phyloP scores from a whole-genome alignment of 371 early-diverging fungal species.

The Paraphysoderma sedebokerense region DNA sequence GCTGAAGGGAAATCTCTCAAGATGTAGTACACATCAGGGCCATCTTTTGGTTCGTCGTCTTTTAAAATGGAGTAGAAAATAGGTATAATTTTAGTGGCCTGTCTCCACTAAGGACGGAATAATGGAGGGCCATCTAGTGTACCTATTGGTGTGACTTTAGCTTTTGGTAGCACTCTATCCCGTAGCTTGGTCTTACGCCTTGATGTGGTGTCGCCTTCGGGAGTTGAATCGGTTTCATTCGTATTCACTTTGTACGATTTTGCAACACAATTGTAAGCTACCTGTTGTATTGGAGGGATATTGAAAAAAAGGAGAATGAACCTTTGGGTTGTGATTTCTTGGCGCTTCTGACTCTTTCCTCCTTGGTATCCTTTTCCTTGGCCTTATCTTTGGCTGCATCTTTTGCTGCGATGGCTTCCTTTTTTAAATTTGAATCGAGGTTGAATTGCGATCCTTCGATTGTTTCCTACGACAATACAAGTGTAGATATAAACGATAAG shows the following conservation, averaged over 20 bases:
- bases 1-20: background rate
- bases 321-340: too few relatives aligned
- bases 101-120: background rate
- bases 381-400: background rate
- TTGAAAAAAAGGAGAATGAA: too few relatives aligned
- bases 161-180: background rate
- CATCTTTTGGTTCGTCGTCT: constrained; percentile 4
- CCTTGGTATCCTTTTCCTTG: constrained; percentile 1
- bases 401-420: background rate
- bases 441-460: too few relatives aligned
- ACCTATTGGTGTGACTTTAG: constrained; percentile 1
- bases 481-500: too few relatives aligned
- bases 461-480: too few relatives aligned
- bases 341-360: background rate
- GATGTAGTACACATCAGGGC: background rate
- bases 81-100: background rate
- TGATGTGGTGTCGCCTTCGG: background rate
- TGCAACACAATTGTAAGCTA: background rate
- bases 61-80: background rate
- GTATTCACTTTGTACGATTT: background rate
- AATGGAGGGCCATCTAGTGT: background rate
- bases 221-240: background rate
- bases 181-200: constrained; percentile 1
- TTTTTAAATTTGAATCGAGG: too few relatives aligned
- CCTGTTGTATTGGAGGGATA: too few relatives aligned